Percentiles rank a stretch among this genome's conserved stretches.
Conservation (phyloP, 2,329 filamentous ascomycete species). For the Alternaria longipes region DNA sequence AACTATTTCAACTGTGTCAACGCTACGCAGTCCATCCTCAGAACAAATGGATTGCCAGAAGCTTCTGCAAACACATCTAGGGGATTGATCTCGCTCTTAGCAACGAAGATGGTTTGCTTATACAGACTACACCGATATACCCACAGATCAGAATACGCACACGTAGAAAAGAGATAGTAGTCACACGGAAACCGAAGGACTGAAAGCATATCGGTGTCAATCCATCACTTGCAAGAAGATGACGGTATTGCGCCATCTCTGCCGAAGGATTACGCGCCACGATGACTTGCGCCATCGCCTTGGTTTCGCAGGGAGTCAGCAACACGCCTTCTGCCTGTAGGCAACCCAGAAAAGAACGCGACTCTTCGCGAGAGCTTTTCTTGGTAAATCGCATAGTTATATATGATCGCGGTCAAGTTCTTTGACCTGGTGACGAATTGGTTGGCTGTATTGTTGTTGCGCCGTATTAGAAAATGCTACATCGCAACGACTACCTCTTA, state of each 20-base stretch:
- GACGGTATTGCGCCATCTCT: not conserved
- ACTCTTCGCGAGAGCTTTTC: accelerated
- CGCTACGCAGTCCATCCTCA: not conserved
- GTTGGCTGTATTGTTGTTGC: not conserved
- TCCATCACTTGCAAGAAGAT: not conserved
- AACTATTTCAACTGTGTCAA: not conserved
- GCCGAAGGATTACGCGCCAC: not conserved
- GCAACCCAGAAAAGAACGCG: not conserved
- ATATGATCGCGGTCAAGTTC: not conserved
- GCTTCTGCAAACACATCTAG: accelerated
- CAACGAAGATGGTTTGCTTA: not conserved
- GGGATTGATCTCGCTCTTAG: not conserved
- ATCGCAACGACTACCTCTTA: not conserved
- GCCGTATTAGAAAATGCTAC: not conserved
- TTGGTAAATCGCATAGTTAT: not conserved
- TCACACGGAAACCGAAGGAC: not conserved
- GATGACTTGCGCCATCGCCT: not conserved
- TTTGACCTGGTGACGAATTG: not conserved
- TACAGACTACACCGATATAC: not conserved
- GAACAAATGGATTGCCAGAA: accelerated
- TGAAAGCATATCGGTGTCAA: too few relatives aligned
- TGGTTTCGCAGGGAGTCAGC: not conserved
- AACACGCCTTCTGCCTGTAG: not conserved
- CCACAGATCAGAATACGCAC: not conserved
- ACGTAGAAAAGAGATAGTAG: not conserved